Evolutionary conservation across 352 stramenopile species (phyloP).

Genomic region (Phytophthora meadii): DNA sequence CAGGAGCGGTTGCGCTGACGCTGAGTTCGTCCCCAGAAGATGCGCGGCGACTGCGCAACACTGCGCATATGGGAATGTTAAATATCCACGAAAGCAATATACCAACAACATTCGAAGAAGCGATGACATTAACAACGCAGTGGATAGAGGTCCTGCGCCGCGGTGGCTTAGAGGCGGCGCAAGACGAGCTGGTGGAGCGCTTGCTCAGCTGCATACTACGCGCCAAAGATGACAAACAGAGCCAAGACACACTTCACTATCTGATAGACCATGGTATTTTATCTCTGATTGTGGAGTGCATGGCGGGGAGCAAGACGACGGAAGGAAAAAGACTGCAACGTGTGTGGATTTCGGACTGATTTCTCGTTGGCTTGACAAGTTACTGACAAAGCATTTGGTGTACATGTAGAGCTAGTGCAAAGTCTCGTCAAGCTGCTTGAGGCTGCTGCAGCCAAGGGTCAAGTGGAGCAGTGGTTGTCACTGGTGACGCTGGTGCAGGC

Average conservation of each 20-base stretch:
- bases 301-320: slow-evolving; percentile 36
- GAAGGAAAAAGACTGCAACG: slow-evolving; percentile 40
- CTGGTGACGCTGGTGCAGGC: slow-evolving; percentile 45
- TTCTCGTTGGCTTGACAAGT: not conserved
- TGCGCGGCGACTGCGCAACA: slow-evolving; percentile 29
- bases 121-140: not conserved
- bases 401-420: slow-evolving; percentile 34
- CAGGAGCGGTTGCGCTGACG: slow-evolving; percentile 19
- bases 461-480: slow-evolving; percentile 39
- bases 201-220: slow-evolving; percentile 31
- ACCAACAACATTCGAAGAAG: slow-evolving; percentile 12
- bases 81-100: slow-evolving; percentile 34
- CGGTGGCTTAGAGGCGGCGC: slow-evolving; percentile 22
- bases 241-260: slow-evolving; percentile 32
- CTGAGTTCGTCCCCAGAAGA: slow-evolving; percentile 16
- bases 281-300: slow-evolving; percentile 45
- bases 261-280: slow-evolving; percentile 40
- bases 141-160: slow-evolving; percentile 20
- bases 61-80: slow-evolving; percentile 36
- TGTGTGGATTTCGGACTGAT: slow-evolving; percentile 28
- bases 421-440: slow-evolving; percentile 41
- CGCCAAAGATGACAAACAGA: slow-evolving; percentile 19
- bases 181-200: slow-evolving; percentile 32
- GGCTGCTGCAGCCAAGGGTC: slow-evolving; percentile 9
- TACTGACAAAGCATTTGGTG: slow-evolving; percentile 11